Evolutionary conservation across 441 rosid species (phyloP).

Genomic region (Dalechampia spathulata): DNA sequence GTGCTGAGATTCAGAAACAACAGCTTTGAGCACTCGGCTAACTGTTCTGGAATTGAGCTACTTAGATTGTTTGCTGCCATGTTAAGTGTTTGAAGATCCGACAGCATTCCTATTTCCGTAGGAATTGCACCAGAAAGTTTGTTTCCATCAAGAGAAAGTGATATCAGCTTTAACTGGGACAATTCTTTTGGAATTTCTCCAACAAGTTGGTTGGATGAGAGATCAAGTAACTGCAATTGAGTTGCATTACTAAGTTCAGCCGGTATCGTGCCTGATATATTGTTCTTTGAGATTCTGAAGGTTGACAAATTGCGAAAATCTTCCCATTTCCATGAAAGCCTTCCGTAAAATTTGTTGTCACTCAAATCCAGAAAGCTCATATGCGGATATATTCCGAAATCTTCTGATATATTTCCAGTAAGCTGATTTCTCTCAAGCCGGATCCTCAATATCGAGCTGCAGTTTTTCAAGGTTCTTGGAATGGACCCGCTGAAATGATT

Average conservation of each 20-base stretch:
- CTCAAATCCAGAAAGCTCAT: too few relatives aligned
- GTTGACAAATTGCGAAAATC: background rate
- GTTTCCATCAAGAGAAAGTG: background rate
- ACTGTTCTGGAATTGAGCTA: background rate
- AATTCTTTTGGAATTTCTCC: background rate
- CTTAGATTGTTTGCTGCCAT: conserved; percentile 1
- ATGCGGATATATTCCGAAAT: background rate
- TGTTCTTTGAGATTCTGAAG: too few relatives aligned
- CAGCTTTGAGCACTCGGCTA: background rate
- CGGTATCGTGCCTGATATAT: too few relatives aligned
- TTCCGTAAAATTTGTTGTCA: background rate
- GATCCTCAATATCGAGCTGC: background rate
- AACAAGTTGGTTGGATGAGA: too few relatives aligned
- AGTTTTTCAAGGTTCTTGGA: background rate
- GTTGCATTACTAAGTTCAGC: background rate
- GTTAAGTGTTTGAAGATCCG: background rate
- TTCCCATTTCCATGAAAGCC: conserved; percentile 1
- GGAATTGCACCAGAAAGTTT: conserved; percentile 4
- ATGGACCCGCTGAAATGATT: background rate
- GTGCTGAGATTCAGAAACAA: background rate
- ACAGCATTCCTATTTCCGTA: background rate
- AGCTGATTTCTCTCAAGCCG: too few relatives aligned
- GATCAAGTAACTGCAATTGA: background rate
- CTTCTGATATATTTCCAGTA: too few relatives aligned
- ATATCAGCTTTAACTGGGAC: background rate